phyloP scores from a whole-genome alignment of 2,329 filamentous ascomycete species.

The Penicillium brasilianum region DNA sequence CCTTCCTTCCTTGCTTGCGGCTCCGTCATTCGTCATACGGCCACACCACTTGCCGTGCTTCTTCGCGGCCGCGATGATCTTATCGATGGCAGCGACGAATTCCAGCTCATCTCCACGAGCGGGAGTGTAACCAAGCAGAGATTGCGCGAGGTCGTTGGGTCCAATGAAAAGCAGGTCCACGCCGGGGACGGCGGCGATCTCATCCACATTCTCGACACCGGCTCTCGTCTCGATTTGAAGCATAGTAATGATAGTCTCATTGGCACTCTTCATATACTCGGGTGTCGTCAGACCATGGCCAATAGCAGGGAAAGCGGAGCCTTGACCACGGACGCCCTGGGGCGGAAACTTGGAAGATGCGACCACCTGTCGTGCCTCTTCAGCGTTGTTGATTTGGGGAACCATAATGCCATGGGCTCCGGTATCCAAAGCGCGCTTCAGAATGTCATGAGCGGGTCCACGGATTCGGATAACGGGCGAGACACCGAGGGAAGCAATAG shows the following conservation, averaged over 20 bases:
- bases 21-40: constrained; percentile 55
- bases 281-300: constrained; percentile 40
- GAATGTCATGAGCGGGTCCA: constrained; percentile 27
- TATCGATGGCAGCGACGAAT: constrained; percentile 64
- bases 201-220: constrained; percentile 49
- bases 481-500: constrained; percentile 32
- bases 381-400: constrained; percentile 55
- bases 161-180: constrained; percentile 48
- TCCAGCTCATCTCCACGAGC: constrained; percentile 61
- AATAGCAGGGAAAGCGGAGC: constrained; percentile 36
- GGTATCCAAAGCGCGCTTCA: constrained; percentile 34
- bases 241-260: constrained; percentile 41
- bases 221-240: constrained; percentile 48
- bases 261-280: constrained; percentile 43
- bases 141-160: constrained; percentile 44
- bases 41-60: constrained; percentile 70
- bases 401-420: constrained; percentile 50
- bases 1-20: constrained; percentile 46
- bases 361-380: constrained; percentile 42
- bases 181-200: constrained; percentile 45
- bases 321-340: constrained; percentile 36
- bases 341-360: constrained; percentile 38
- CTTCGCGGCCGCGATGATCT: constrained; percentile 61
- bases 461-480: constrained; percentile 33
- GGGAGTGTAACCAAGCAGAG: constrained; percentile 64